These are phyloP conservation scores for Geotrichum cucujoidarum DNA, from an alignment of 1,139 yeast genomes.

Conservation along the genomic window DNA sequence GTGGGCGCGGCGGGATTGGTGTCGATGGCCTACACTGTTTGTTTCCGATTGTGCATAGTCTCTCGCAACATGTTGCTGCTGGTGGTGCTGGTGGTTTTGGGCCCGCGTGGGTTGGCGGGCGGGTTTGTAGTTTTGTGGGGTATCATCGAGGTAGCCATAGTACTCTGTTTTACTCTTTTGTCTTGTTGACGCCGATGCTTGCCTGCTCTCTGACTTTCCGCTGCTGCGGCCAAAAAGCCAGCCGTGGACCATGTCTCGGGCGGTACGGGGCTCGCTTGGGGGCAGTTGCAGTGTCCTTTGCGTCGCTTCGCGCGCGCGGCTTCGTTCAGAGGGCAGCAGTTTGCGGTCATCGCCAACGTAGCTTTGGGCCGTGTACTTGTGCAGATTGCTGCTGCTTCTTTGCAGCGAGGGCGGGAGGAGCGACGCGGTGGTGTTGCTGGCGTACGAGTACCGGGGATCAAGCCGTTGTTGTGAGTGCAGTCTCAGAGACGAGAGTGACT, in stretches of 20 bases:
- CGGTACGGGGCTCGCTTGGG: background rate
- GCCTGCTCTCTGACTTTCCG: background rate
- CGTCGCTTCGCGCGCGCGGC: background rate
- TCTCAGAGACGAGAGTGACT: too few relatives aligned
- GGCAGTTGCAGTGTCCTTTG: background rate
- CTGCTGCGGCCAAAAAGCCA: background rate
- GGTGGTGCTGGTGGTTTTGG: background rate
- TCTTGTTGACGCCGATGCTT: too few relatives aligned
- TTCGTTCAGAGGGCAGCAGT: background rate
- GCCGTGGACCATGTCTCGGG: background rate
- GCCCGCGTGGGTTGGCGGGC: background rate
- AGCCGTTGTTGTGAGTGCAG: background rate
- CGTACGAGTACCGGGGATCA: background rate
- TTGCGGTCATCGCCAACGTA: background rate
- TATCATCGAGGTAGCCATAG: too few relatives aligned
- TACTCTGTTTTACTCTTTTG: background rate
- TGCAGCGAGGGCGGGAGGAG: background rate
- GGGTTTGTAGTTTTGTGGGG: too few relatives aligned
- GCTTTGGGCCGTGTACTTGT: background rate
- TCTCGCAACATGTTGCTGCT: background rate
- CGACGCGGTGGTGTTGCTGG: background rate
- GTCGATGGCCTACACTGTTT: background rate
- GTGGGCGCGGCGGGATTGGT: background rate
- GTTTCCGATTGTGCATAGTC: background rate
- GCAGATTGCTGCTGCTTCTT: background rate